These are phyloP conservation scores for Nectriaceae sp. DNA, from an alignment of 2,329 filamentous ascomycete genomes.

Conservation along the genomic window DNA sequence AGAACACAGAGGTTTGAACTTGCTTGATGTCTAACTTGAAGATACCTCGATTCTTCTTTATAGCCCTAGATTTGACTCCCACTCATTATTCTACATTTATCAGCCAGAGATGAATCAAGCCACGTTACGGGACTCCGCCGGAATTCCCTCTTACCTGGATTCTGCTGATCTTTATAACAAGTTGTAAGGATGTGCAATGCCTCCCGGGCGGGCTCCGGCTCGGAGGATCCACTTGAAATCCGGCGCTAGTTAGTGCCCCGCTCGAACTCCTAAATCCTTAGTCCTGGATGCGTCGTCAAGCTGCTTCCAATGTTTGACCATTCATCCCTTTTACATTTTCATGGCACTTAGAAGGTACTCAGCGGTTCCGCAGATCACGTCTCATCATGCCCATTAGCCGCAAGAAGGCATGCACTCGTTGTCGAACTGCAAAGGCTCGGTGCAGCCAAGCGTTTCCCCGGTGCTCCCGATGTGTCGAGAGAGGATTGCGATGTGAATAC, in stretches of 20 bases:
- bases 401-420: slow-evolving; percentile 16
- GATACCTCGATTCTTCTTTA: no score
- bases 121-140: no score
- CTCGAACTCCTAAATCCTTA: slow-evolving; percentile 4
- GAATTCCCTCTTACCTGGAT: no score
- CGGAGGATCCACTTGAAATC: slow-evolving; percentile 8
- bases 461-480: slow-evolving; percentile 9
- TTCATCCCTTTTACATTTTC: not conserved
- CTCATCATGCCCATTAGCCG: slow-evolving; percentile 9
- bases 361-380: no score
- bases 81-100: no score
- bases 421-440: slow-evolving; percentile 11
- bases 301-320: not conserved
- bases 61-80: no score
- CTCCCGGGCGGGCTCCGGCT: not conserved
- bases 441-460: slow-evolving; percentile 7
- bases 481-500: slow-evolving; percentile 11
- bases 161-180: no score
- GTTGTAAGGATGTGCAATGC: no score
- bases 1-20: no score
- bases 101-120: no score
- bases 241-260: not conserved
- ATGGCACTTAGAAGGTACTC: not conserved
- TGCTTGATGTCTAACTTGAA: no score
- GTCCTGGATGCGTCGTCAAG: not conserved